Evolutionary conservation across 2,329 filamentous ascomycete species (phyloP).

Genomic region (Aspergillus pseudoglaucus): DNA sequence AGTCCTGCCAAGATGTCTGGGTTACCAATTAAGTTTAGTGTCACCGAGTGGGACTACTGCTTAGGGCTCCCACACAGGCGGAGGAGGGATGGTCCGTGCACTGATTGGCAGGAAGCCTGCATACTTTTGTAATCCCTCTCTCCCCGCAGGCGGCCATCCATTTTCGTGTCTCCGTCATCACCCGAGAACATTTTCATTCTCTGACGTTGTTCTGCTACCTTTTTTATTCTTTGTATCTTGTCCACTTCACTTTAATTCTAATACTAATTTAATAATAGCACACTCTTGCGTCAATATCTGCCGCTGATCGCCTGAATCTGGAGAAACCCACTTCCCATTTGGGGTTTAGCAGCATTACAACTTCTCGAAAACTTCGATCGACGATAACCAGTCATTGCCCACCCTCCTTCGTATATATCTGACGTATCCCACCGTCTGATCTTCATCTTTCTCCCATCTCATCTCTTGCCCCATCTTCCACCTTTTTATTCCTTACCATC

Average conservation of each 20-base stretch:
- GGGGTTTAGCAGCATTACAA: not conserved
- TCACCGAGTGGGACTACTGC: not conserved
- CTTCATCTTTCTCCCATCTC: not conserved
- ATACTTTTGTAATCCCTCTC: slow-evolving; percentile 2
- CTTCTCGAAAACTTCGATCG: not conserved
- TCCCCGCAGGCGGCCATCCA: slow-evolving; percentile 6
- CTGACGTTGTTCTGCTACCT: slow-evolving; percentile 12
- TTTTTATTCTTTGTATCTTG: slow-evolving; percentile 2
- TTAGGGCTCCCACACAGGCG: not conserved
- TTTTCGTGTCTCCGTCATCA: slow-evolving; percentile 5
- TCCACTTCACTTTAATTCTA: not conserved
- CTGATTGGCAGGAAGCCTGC: not conserved
- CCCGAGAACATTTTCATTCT: slow-evolving; percentile 12
- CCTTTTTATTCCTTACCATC: no score
- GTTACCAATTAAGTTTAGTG: not conserved
- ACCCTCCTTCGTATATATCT: not conserved
- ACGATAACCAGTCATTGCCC: not conserved
- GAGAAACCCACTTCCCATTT: not conserved
- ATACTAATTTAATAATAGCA: no score
- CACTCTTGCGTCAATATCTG: no score
- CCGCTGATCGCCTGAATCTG: not conserved
- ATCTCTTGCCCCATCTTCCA: not conserved
- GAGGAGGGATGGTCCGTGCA: not conserved
- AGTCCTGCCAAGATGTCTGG: not conserved
- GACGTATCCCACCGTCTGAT: no score